Percentiles rank a stretch among this genome's conserved stretches.
Evolutionary conservation across 1,284 basidiomycete genomes (phyloP).

Genomic region (Ceratorhiza oryzae-sativae): DNA sequence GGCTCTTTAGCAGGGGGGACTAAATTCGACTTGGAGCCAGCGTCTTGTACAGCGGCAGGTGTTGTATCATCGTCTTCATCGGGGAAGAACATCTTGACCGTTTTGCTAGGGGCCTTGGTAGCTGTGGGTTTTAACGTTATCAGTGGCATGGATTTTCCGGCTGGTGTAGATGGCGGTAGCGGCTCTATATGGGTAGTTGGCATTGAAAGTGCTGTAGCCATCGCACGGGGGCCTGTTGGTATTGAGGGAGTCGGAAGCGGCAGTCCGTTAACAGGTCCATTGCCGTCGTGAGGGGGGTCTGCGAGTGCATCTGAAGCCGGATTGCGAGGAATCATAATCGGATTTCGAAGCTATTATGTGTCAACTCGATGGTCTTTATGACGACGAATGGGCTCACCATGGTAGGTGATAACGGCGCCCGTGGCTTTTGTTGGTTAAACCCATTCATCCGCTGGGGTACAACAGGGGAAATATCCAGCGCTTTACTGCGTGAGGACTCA

Average conservation of each 20-base stretch:
- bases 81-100: constrained; percentile 50
- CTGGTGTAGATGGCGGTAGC: neutral
- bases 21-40: constrained; percentile 31
- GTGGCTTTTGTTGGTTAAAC: constrained; percentile 34
- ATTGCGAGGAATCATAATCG: constrained; percentile 15
- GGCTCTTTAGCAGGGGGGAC: constrained; percentile 19
- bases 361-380: neutral
- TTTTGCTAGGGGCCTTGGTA: constrained; percentile 38
- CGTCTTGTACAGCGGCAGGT: neutral
- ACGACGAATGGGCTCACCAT: neutral
- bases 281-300: constrained; percentile 5
- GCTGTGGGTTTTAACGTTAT: constrained; percentile 23
- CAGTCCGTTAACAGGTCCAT: constrained; percentile 6
- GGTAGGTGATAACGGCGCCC: constrained; percentile 17
- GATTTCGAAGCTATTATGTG: constrained; percentile 11
- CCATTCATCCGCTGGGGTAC: constrained; percentile 32
- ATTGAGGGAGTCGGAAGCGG: constrained; percentile 26
- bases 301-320: constrained; percentile 2
- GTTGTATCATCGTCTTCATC: constrained; percentile 46
- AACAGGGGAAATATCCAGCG: constrained; percentile 29
- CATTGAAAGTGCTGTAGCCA: constrained; percentile 31
- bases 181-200: constrained; percentile 18
- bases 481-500: constrained; percentile 33
- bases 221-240: constrained; percentile 36
- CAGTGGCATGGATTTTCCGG: constrained; percentile 13